Percentiles rank a stretch among this genome's conserved stretches.
These are phyloP conservation scores for Flaveria sonorensis DNA, from an alignment of 129 eudicot species.

Conservation along the genomic window DNA sequence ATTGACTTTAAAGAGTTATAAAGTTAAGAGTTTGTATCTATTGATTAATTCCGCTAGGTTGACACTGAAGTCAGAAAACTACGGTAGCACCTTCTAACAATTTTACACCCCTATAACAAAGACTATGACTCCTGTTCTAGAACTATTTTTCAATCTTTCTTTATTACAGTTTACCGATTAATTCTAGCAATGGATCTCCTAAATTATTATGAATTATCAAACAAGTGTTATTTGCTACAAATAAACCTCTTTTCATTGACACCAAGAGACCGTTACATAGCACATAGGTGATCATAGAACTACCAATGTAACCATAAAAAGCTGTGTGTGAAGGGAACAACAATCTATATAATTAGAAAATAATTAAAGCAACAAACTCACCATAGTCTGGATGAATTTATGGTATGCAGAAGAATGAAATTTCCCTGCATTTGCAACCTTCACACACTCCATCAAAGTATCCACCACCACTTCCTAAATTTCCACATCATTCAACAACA, in stretches of 20 bases:
- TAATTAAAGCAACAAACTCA: constrained; percentile 35
- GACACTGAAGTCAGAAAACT: too few species aligned
- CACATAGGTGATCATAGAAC: neutral
- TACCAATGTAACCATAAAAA: neutral
- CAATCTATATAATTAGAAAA: neutral
- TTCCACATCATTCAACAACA: constrained; percentile 12
- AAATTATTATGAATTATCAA: neutral
- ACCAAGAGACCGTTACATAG: neutral
- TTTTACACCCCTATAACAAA: neutral
- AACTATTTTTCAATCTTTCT: neutral
- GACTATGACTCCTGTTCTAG: neutral
- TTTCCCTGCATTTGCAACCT: constrained; percentile 76
- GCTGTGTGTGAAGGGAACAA: neutral
- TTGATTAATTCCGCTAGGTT: too few species aligned
- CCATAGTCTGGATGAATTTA: constrained; percentile 56
- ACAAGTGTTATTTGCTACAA: neutral
- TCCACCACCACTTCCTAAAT: constrained; percentile 77
- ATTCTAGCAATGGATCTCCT: constrained; percentile 1
- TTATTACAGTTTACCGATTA: neutral
- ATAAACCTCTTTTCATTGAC: neutral
- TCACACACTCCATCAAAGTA: constrained; percentile 82
- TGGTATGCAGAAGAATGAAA: constrained; percentile 73
- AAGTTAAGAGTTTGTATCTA: neutral
- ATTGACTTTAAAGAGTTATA: neutral
- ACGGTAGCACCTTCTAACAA: neutral